Conservation (phyloP, 2,329 filamentous ascomycete genomes). For the Colletotrichum costaricense region DNA sequence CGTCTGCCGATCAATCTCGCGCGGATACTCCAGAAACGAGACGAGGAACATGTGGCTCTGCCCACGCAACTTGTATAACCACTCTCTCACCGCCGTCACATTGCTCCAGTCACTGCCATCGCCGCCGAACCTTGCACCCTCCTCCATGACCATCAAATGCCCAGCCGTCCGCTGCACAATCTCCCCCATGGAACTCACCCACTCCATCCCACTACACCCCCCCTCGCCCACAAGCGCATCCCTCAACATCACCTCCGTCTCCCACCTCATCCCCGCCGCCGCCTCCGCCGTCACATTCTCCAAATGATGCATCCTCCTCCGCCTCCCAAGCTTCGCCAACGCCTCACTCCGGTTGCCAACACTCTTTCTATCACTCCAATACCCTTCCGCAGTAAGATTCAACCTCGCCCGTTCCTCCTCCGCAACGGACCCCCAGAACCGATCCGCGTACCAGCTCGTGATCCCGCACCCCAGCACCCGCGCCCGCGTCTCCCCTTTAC, state of each 20-base stretch:
- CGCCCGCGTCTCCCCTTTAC: conserved; percentile 54
- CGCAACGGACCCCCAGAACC: conserved; percentile 38
- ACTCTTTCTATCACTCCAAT: conserved; percentile 46
- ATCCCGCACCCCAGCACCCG: conserved; percentile 54
- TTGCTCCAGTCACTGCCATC: conserved; percentile 35
- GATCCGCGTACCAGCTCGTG: conserved; percentile 57
- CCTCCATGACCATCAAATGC: conserved; percentile 46
- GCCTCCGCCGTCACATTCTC: conserved; percentile 44
- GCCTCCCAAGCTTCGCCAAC: conserved; percentile 47
- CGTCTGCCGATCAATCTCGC: conserved; percentile 30
- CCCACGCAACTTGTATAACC: conserved; percentile 47
- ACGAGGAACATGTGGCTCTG: conserved; percentile 57
- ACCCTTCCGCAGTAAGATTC: conserved; percentile 55
- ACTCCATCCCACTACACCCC: conserved; percentile 55
- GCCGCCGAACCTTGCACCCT: conserved; percentile 38
- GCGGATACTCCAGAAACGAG: conserved; percentile 57
- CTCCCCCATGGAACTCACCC: conserved; percentile 52
- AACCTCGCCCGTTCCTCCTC: conserved; percentile 49
- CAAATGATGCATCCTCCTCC: conserved; percentile 51
- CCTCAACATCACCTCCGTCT: conserved; percentile 45
- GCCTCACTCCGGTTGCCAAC: conserved; percentile 41
- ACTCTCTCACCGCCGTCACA: conserved; percentile 40
- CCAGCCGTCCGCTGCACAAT: conserved; percentile 53
- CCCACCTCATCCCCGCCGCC: conserved; percentile 46
- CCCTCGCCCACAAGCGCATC: conserved; percentile 25